Conservation (phyloP, 441 rosid species). For the Theobroma grandiflorum region DNA sequence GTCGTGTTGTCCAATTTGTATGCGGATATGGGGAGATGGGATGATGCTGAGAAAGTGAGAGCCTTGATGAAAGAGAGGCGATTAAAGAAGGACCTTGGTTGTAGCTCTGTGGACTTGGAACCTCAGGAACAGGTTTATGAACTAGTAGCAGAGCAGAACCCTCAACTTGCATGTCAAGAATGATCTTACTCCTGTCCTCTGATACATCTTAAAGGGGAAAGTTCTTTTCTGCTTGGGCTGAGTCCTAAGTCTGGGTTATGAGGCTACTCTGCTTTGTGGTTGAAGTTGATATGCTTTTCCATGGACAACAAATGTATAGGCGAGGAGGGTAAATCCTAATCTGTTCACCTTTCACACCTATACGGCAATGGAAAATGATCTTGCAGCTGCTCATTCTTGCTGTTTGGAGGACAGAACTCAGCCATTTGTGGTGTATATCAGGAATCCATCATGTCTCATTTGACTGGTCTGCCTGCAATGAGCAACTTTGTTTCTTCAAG, state of each 20-base stretch:
- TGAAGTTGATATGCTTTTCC: not conserved
- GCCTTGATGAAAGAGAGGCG: constrained; percentile 50
- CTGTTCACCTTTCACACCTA: not conserved
- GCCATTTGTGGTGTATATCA: not conserved
- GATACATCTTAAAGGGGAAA: not conserved
- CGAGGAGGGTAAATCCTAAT: not conserved
- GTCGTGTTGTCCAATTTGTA: constrained; percentile 50
- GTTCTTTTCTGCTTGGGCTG: not conserved
- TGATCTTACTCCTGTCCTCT: not conserved
- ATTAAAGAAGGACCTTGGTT: constrained; percentile 49
- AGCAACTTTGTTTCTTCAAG: no score
- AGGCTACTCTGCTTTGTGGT: not conserved
- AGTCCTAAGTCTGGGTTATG: not conserved
- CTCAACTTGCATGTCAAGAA: not conserved
- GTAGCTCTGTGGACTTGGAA: constrained; percentile 42
- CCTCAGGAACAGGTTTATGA: constrained; percentile 20
- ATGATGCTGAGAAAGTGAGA: constrained; percentile 47
- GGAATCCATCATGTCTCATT: not conserved
- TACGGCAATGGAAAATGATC: not conserved
- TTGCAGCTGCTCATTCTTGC: not conserved
- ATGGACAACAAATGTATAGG: not conserved
- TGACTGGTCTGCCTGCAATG: not conserved
- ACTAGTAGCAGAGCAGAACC: not conserved
- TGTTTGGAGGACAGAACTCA: not conserved
- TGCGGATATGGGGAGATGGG: constrained; percentile 63